Conservation (phyloP, 257 asterid genomes). For the Solanum neorickii region DNA sequence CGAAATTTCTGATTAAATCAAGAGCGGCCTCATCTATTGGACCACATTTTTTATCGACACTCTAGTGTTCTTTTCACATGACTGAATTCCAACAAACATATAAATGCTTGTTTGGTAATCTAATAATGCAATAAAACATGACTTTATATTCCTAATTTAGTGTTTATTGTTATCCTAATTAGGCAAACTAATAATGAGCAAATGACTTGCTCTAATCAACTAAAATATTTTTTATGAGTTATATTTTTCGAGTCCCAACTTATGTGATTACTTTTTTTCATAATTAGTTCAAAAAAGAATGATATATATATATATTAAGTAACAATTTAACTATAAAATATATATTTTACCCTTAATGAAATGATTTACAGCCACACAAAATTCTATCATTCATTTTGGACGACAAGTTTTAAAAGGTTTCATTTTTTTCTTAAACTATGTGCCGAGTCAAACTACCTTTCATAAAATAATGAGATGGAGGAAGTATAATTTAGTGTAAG, state of each 20-base stretch:
- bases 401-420: too few relatives aligned
- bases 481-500: too few relatives aligned
- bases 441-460: rapidly evolving
- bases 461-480: too few relatives aligned
- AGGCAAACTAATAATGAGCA: not conserved
- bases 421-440: too few relatives aligned
- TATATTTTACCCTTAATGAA: too few relatives aligned
- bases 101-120: not conserved
- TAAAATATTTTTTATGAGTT: not conserved
- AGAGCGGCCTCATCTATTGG: rapidly evolving
- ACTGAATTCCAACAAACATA: not conserved
- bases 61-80: not conserved
- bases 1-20: rapidly evolving
- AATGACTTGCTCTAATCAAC: not conserved
- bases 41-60: not conserved
- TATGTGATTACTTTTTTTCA: too few relatives aligned
- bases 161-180: not conserved
- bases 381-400: too few relatives aligned
- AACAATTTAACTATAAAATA: too few relatives aligned
- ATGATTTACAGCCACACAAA: too few relatives aligned
- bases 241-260: too few relatives aligned
- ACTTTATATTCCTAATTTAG: not conserved
- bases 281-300: too few relatives aligned
- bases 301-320: too few relatives aligned
- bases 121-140: not conserved